Evolutionary conservation across 1,284 basidiomycete genomes (phyloP), one percentile per base, ranked within the genome.

Genomic region (Trametes sp.): DNA sequence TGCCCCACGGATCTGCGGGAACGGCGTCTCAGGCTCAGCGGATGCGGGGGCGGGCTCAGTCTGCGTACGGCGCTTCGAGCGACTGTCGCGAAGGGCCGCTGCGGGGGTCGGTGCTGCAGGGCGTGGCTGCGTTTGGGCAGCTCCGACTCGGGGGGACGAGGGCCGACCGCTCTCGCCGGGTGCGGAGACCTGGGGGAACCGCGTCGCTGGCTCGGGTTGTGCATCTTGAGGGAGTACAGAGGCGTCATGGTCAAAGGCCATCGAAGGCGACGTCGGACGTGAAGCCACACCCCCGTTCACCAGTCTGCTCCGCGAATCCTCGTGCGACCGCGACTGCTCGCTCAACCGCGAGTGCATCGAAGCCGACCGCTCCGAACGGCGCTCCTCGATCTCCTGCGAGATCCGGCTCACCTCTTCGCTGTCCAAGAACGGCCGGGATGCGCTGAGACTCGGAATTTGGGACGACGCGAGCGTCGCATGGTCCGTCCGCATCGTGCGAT

Each of bases 1-100:
- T 49, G 85, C 85, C 11, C 92, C 90, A 16, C 88, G 86, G 54
- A 95, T 94, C 63, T 87, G 86, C 1, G 94, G 94, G 79, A 95
- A 94, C 0, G 93, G 89, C 0, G 87, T 81, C 42, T 74, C 70
- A 0, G 49, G 54, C 29, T 50, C 55, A n/a, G 14, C 38, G 2
- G 56, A 35, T 4, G 57, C 26, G 2, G 57, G 46, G 6, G 57
- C 23, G 2, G 57, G 50, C 21, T 54, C 57, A 6, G 59, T 61
- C 14, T 62, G 64, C 4, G 44, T 54, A 16, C 63, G 53, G 9
- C 62, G 60, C 33, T 66, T 63, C 54, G 59, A 59, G 23, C 56
- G 54, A 13, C 31, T 48, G 8, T 57, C 51, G 16, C 59, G 59
- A 8, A 62, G 54, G 0, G 76, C 74, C 62, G 78, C 75, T 23